Evolutionary conservation across 2,329 filamentous ascomycete species (phyloP).

Genomic region (Metarhizium sp.): DNA sequence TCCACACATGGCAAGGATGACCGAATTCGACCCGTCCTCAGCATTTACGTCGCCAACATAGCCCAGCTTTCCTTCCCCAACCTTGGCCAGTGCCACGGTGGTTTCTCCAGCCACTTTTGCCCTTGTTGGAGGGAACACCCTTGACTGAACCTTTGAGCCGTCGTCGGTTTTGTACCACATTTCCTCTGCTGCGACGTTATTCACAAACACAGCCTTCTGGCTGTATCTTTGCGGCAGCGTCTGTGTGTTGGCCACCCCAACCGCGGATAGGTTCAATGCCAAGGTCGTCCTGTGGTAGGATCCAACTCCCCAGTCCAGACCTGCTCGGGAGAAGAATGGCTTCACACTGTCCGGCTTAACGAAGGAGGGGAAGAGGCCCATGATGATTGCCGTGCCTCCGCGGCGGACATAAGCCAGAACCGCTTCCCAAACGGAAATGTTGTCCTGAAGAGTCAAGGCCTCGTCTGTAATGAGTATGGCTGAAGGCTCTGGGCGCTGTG

Average conservation of each 20-base stretch:
- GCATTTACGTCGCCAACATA: conserved; percentile 20
- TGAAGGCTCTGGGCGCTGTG: conserved; percentile 2
- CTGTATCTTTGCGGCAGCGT: conserved; percentile 14
- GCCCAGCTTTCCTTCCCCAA: conserved; percentile 19
- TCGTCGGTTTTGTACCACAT: conserved; percentile 14
- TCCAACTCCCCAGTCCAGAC: conserved; percentile 14
- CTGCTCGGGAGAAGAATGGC: conserved; percentile 14
- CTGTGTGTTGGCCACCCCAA: conserved; percentile 4
- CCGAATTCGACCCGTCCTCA: conserved; percentile 14
- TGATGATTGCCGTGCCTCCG: conserved; percentile 1
- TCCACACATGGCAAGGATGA: conserved; percentile 17
- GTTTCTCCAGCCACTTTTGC: conserved; percentile 9
- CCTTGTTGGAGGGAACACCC: neutral
- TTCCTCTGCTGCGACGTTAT: conserved; percentile 12
- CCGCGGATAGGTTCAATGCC: conserved; percentile 11
- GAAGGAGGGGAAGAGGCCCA: conserved; percentile 10
- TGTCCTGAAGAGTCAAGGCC: conserved; percentile 3
- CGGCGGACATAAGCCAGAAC: conserved; percentile 10
- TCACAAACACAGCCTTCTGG: conserved; percentile 17
- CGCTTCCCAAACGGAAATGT: conserved; percentile 8
- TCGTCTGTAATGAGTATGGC: conserved; percentile 11
- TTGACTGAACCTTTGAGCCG: conserved; percentile 3
- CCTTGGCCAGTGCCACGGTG: conserved; percentile 14
- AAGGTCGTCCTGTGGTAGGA: conserved; percentile 13
- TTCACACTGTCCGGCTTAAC: conserved; percentile 1